Conservation (phyloP, 1,284 basidiomycete genomes). For the Irpex rosettiformis region DNA sequence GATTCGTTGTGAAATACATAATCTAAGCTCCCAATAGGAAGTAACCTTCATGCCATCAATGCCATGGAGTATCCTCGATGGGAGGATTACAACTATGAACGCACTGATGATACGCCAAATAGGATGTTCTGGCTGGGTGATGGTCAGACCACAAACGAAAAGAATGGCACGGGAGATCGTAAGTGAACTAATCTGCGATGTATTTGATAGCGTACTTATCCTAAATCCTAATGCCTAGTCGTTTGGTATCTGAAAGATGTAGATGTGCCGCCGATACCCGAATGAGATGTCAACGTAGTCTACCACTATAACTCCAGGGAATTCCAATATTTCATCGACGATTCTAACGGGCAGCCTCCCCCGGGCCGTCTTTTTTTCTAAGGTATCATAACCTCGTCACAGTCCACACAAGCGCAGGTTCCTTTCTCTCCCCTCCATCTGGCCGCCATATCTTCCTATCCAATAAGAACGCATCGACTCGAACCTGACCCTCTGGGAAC, state of each 20-base stretch:
- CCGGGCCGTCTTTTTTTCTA: no score
- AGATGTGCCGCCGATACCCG: slow-evolving; percentile 1
- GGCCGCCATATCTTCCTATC: slow-evolving; percentile 10
- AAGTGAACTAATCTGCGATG: slow-evolving; percentile 27
- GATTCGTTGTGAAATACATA: slow-evolving; percentile 15
- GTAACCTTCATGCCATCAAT: slow-evolving; percentile 42
- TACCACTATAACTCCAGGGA: no score
- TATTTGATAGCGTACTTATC: no score
- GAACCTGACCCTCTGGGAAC: slow-evolving; percentile 36
- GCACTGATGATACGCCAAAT: slow-evolving; percentile 39
- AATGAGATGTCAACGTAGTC: not conserved
- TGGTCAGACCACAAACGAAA: slow-evolving; percentile 46
- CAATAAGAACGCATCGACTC: slow-evolving; percentile 29
- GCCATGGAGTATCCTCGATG: slow-evolving; percentile 53
- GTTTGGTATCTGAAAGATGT: slow-evolving; percentile 44
- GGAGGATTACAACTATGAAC: slow-evolving; percentile 62
- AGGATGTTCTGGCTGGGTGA: slow-evolving; percentile 59
- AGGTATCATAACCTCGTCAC: slow-evolving; percentile 23
- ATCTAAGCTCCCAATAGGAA: not conserved
- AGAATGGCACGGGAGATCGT: slow-evolving; percentile 43
- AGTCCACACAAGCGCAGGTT: slow-evolving; percentile 21
- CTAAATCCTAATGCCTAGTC: no score
- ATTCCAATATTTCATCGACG: no score
- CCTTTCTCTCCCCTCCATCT: not conserved
- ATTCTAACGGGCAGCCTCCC: no score